Evolutionary conservation across 2,329 filamentous ascomycete species (phyloP).

Genomic region (Pseudonectria foliicola): DNA sequence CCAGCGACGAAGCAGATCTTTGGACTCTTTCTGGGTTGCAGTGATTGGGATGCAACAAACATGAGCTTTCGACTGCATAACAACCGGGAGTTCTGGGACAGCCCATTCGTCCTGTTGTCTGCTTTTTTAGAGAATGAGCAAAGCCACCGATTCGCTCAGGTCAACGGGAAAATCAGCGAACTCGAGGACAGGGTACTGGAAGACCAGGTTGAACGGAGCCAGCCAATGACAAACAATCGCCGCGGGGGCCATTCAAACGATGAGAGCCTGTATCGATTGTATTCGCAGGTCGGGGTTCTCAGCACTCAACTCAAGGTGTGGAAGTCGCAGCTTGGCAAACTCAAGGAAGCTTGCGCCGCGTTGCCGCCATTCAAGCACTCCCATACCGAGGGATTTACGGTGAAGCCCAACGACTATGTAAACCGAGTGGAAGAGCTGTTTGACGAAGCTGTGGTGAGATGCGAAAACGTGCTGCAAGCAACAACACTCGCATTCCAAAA

Average conservation of each 20-base stretch:
- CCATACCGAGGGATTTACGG: no score
- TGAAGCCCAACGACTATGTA: conserved; percentile 3
- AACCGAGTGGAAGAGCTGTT: not conserved
- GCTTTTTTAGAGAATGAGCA: conserved; percentile 4
- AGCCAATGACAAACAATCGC: no score
- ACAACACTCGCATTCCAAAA: conserved; percentile 5
- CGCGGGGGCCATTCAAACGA: not conserved
- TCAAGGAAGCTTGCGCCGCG: no score
- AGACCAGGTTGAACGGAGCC: no score
- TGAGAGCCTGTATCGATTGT: not conserved
- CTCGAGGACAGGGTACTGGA: not conserved
- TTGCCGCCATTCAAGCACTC: no score
- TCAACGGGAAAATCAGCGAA: not conserved
- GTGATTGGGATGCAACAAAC: not conserved
- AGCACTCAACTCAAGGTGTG: not conserved
- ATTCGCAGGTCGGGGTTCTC: not conserved
- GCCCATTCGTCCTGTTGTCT: conserved; percentile 3
- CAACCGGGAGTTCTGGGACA: conserved; percentile 2
- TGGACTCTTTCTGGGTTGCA: conserved; percentile 4
- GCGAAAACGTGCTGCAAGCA: conserved; percentile 2
- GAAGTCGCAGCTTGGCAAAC: not conserved
- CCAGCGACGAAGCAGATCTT: conserved; percentile 2
- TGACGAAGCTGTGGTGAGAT: conserved; percentile 1
- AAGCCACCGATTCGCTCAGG: not conserved
- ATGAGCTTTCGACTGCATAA: conserved; percentile 1